These are phyloP conservation scores for Huntiella abstrusa DNA, from an alignment of 2,329 filamentous ascomycete species.

Conservation along the genomic window DNA sequence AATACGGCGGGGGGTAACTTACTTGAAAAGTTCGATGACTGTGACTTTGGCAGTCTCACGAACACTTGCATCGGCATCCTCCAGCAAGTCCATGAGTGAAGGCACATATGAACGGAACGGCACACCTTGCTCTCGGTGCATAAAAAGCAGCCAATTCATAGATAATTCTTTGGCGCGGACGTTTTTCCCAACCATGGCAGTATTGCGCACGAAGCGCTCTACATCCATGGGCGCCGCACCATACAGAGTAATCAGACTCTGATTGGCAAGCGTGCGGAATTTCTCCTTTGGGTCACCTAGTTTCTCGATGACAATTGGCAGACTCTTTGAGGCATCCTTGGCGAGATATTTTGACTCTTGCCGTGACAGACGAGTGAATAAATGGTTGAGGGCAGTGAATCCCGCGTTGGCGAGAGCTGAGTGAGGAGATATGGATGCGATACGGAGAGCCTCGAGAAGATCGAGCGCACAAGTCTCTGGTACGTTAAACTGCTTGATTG, in stretches of 20 bases:
- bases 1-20: slow-evolving; percentile 14
- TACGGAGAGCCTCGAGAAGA: slow-evolving; percentile 66
- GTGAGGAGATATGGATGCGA: slow-evolving; percentile 58
- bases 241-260: slow-evolving; percentile 63
- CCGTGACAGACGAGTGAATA: slow-evolving; percentile 67
- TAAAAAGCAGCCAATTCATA: slow-evolving; percentile 71
- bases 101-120: slow-evolving; percentile 73
- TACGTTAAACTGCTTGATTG: slow-evolving; percentile 84
- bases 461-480: slow-evolving; percentile 51
- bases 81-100: slow-evolving; percentile 64
- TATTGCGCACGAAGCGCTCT: slow-evolving; percentile 61
- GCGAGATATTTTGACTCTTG: slow-evolving; percentile 61
- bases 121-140: slow-evolving; percentile 62
- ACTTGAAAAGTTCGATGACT: slow-evolving; percentile 76
- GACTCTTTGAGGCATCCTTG: slow-evolving; percentile 50
- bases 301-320: slow-evolving; percentile 63
- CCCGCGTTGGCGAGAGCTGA: slow-evolving; percentile 62
- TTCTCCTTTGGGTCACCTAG: slow-evolving; percentile 81
- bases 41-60: slow-evolving; percentile 67
- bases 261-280: slow-evolving; percentile 52
- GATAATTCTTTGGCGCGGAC: slow-evolving; percentile 66
- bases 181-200: slow-evolving; percentile 63
- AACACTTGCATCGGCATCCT: slow-evolving; percentile 77
- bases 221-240: slow-evolving; percentile 50
- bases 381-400: slow-evolving; percentile 73